Percentiles rank a stretch among this genome's conserved stretches.
These are phyloP conservation scores for Hibiscus syriacus DNA, from an alignment of 345 rosid species.

Conservation along the genomic window DNA sequence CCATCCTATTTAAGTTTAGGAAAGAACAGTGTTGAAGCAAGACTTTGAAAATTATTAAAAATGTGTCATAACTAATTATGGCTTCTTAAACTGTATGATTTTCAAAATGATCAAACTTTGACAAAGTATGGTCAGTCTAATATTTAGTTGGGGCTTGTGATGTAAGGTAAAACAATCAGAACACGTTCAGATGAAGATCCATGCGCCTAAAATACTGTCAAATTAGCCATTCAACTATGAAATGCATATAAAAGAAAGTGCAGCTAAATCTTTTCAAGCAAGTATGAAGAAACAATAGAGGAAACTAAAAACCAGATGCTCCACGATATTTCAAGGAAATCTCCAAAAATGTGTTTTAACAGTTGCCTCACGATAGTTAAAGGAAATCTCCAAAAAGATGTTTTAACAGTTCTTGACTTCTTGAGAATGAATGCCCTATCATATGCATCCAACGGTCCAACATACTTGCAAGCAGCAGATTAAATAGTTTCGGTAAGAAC, in stretches of 20 bases:
- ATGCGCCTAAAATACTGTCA: background rate
- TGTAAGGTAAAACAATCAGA: background rate
- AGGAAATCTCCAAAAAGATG: background rate
- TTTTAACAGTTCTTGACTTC: background rate
- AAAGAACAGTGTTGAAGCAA: background rate
- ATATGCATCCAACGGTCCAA: background rate
- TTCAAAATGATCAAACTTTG: background rate
- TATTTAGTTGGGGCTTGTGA: background rate
- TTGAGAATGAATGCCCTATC: background rate
- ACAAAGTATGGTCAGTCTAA: background rate
- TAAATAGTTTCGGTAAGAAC: background rate
- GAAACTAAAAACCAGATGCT: background rate
- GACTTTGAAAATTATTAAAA: background rate
- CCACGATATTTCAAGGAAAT: background rate
- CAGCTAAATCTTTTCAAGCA: background rate
- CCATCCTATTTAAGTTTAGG: background rate
- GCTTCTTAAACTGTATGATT: background rate
- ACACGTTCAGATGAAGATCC: background rate
- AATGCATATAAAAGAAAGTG: background rate
- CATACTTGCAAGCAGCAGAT: background rate
- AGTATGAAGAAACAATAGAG: slow-evolving; percentile 3
- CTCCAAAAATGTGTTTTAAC: background rate
- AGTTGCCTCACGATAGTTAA: no score
- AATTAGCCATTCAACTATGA: background rate
- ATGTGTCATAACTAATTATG: background rate